Conservation (phyloP, 495 filamentous ascomycete species). For the Podospora pseudopauciseta region DNA sequence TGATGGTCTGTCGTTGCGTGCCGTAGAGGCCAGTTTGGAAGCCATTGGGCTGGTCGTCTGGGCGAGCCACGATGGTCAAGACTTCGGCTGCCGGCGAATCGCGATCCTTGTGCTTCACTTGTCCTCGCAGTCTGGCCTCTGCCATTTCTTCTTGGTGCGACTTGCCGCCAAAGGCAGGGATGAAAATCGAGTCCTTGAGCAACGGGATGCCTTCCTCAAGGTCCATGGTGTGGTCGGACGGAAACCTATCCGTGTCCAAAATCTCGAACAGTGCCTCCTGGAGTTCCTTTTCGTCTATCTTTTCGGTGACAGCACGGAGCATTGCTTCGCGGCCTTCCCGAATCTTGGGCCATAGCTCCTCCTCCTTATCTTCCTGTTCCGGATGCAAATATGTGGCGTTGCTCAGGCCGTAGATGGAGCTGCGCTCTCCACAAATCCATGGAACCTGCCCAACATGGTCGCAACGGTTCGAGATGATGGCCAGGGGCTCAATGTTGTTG, state of each 20-base stretch:
- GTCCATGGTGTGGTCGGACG: conserved; percentile 52
- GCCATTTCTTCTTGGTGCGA: conserved; percentile 46
- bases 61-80: conserved; percentile 30
- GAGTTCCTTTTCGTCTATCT: conserved; percentile 59
- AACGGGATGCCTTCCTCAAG: conserved; percentile 68
- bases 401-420: conserved; percentile 73
- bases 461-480: conserved; percentile 85
- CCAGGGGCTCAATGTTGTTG: conserved; percentile 60
- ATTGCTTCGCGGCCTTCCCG: conserved; percentile 49
- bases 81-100: conserved; percentile 16
- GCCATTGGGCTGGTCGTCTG: conserved; percentile 32
- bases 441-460: conserved; percentile 58
- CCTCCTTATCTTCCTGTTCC: conserved; percentile 13
- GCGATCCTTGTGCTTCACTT: conserved; percentile 16
- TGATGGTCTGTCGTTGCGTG: conserved; percentile 88
- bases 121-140: conserved; percentile 41
- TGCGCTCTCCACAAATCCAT: conserved; percentile 64
- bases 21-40: conserved; percentile 69
- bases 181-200: conserved; percentile 77
- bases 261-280: conserved; percentile 66
- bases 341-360: conserved; percentile 75
- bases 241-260: conserved; percentile 70
- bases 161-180: conserved; percentile 65
- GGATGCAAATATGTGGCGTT: conserved; percentile 75
- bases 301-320: conserved; percentile 39